Conservation (phyloP, 805 yeast species). For the Ogataea dorogensis region DNA sequence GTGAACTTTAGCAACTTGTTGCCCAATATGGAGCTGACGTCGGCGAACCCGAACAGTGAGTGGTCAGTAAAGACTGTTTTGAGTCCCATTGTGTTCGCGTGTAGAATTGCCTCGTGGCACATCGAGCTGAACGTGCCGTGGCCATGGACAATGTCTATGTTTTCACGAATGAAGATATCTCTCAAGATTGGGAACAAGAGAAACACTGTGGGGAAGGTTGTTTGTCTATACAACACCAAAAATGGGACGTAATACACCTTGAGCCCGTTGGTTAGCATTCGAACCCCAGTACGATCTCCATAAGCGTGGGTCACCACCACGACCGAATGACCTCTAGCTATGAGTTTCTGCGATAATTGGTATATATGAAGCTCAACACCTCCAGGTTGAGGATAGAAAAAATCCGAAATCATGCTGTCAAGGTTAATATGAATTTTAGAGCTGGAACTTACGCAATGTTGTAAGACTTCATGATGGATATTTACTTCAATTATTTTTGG, state of each 20-base stretch:
- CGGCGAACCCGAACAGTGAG: conserved; percentile 91
- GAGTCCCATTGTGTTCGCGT: conserved; percentile 89
- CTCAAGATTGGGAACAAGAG: conserved; percentile 82
- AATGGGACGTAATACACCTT: conserved; percentile 91
- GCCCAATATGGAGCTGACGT: conserved; percentile 76
- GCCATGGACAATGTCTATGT: conserved; percentile 87
- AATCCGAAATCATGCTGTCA: conserved; percentile 79
- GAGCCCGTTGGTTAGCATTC: conserved; percentile 83
- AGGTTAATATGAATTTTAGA: conserved; percentile 3
- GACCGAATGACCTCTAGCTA: conserved; percentile 80
- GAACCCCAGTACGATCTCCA: conserved; percentile 75
- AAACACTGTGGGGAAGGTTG: conserved; percentile 87
- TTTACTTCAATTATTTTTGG: conserved; percentile 3
- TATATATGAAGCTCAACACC: conserved; percentile 96
- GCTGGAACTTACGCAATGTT: conserved; percentile 30
- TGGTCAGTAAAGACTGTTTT: conserved; percentile 94
- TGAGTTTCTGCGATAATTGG: conserved; percentile 81
- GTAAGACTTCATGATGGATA: conserved; percentile 22
- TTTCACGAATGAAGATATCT: conserved; percentile 81
- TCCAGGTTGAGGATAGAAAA: conserved; percentile 97
- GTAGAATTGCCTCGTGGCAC: conserved; percentile 89
- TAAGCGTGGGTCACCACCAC: conserved; percentile 87
- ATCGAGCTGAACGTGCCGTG: conserved; percentile 88
- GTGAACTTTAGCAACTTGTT: conserved; percentile 85
- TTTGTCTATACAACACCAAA: conserved; percentile 73